A percentile compares a stretch with the other conserved stretches of the same genome.
Conservation (phyloP, 1,284 basidiomycete species). For the Anthracocystis setariae region DNA sequence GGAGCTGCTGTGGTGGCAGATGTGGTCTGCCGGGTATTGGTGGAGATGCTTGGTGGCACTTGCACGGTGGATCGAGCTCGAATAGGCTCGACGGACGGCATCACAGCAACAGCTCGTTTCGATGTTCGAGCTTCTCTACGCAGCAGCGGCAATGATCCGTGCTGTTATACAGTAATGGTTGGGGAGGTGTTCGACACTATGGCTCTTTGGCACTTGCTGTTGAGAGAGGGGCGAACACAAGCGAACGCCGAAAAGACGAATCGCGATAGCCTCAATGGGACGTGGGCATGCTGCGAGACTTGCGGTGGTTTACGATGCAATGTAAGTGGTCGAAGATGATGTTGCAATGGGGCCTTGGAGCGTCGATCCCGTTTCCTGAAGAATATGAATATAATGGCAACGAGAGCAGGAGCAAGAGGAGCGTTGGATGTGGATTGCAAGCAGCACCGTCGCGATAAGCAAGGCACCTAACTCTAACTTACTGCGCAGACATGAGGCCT, state of each 20-base stretch:
- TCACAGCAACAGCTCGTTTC: constrained; percentile 26
- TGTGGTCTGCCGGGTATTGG: constrained; percentile 4
- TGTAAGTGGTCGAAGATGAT: neutral
- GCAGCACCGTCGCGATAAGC: neutral
- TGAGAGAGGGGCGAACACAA: constrained; percentile 1
- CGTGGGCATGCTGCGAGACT: constrained; percentile 7
- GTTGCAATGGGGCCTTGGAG: neutral
- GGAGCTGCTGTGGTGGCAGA: neutral
- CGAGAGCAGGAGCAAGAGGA: too few relatives aligned
- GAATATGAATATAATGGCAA: too few relatives aligned
- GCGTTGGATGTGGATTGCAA: too few relatives aligned
- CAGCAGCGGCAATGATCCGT: neutral
- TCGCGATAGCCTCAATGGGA: constrained; percentile 2
- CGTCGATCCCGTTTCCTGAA: neutral
- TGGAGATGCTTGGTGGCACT: constrained; percentile 11
- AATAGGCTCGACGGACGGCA: constrained; percentile 42
- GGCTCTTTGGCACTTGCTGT: constrained; percentile 2
- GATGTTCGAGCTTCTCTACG: constrained; percentile 4
- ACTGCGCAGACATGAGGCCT: neutral
- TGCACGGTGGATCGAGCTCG: constrained; percentile 34
- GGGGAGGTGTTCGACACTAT: neutral
- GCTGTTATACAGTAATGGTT: neutral
- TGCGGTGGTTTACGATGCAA: neutral
- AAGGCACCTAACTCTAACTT: neutral
- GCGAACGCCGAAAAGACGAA: constrained; percentile 7